Evolutionary conservation across 164 flowering plant species (phyloP).

Genomic region (Hamamelis virginiana): DNA sequence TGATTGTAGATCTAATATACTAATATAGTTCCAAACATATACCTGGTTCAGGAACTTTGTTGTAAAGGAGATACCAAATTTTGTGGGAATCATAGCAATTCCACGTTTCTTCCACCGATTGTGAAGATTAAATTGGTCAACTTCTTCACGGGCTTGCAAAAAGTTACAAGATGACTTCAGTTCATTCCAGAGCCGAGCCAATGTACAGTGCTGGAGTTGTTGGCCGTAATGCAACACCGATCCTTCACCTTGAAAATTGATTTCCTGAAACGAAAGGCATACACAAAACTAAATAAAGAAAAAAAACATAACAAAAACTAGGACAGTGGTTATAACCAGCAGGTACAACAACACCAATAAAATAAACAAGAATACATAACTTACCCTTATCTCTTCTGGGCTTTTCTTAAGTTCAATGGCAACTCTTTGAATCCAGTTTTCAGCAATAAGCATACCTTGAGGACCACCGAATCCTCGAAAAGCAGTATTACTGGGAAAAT

Average conservation of each 20-base stretch:
- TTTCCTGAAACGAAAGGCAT: conserved; percentile 51
- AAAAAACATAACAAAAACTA: not conserved
- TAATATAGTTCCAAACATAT: conserved; percentile 6
- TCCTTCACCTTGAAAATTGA: conserved; percentile 87
- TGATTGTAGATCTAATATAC: not conserved
- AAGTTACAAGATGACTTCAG: conserved; percentile 69
- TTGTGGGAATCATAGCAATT: conserved; percentile 88
- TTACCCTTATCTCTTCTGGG: conserved; percentile 86
- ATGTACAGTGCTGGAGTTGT: conserved; percentile 62
- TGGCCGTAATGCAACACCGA: conserved; percentile 80
- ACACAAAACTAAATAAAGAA: not conserved
- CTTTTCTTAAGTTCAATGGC: conserved; percentile 71
- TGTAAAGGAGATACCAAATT: conserved; percentile 92
- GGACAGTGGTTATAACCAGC: not conserved
- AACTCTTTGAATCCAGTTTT: conserved; percentile 92
- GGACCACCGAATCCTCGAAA: conserved; percentile 99
- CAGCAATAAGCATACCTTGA: conserved; percentile 94
- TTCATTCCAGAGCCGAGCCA: conserved; percentile 70
- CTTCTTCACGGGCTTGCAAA: conserved; percentile 50
- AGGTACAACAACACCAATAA: not conserved
- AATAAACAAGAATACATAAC: conserved; percentile 3
- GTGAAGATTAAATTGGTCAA: conserved; percentile 61
- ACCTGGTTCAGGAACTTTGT: conserved; percentile 95
- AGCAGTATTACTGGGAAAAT: conserved; percentile 92
- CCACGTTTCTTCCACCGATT: conserved; percentile 98